phyloP scores from a whole-genome alignment of 1,139 yeast species.

The Magnusiomyces tetraspermus region DNA sequence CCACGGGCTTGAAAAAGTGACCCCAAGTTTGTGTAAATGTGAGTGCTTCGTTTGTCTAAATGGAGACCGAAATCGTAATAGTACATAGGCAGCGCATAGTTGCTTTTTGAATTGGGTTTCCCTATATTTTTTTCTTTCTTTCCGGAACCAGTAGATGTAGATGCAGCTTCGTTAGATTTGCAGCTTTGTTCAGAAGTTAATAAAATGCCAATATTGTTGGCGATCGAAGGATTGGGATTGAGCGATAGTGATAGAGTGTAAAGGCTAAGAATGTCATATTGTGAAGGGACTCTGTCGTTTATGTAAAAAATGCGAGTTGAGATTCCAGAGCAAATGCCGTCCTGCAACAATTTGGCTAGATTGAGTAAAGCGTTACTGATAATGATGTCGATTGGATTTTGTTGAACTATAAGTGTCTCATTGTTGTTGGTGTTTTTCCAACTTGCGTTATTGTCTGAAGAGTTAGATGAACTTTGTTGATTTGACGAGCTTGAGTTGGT shows the following conservation, averaged over 20 bases:
- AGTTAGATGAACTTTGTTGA: too few relatives aligned
- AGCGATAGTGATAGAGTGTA: conserved; percentile 28
- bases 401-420: background rate
- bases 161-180: too few relatives aligned
- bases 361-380: conserved; percentile 28
- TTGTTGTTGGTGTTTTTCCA: too few relatives aligned
- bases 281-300: conserved; percentile 26
- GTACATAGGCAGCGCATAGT: conserved; percentile 22
- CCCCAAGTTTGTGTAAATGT: conserved; percentile 31
- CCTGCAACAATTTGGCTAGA: conserved; percentile 31
- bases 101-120: too few relatives aligned
- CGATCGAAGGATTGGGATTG: conserved; percentile 29
- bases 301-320: conserved; percentile 23
- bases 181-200: background rate
- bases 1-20: conserved; percentile 31
- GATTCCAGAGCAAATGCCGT: conserved; percentile 28
- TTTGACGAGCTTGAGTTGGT: too few relatives aligned
- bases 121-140: background rate
- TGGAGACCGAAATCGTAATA: conserved; percentile 29
- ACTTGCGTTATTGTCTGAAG: too few relatives aligned
- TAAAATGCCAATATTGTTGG: conserved; percentile 31
- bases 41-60: conserved; percentile 30
- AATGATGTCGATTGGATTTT: conserved; percentile 12
- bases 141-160: background rate
- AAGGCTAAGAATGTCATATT: conserved; percentile 25